A percentile compares a stretch with the other conserved stretches of the same genome.
phyloP scores from a whole-genome alignment of 2,329 filamentous ascomycete species.

The Hypoxylon sp. region DNA sequence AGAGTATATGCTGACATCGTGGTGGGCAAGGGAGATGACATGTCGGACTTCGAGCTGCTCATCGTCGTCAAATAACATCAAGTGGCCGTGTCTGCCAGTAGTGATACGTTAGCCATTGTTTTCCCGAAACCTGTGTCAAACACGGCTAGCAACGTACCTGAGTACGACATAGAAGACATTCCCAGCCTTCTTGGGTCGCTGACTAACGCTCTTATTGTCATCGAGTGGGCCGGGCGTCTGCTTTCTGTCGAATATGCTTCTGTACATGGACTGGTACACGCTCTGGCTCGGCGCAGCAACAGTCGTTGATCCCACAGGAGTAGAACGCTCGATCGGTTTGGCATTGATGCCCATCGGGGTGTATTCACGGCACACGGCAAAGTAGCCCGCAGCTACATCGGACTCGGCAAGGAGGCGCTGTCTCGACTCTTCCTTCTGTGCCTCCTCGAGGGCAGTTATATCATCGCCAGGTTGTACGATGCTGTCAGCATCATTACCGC shows the following conservation, averaged over 20 bases:
- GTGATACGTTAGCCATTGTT: constrained; percentile 32
- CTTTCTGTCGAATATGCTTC: constrained; percentile 92
- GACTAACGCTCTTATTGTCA: constrained; percentile 63
- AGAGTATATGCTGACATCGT: constrained; percentile 87
- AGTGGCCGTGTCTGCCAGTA: constrained; percentile 82
- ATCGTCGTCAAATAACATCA: constrained; percentile 97
- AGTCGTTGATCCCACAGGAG: constrained; percentile 81
- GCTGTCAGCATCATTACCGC: constrained; percentile 56
- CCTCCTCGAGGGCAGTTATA: constrained; percentile 72
- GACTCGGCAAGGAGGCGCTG: constrained; percentile 71
- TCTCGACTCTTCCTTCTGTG: constrained; percentile 74
- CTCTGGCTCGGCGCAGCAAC: constrained; percentile 87
- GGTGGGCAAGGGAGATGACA: constrained; percentile 92
- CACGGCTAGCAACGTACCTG: constrained; percentile 68
- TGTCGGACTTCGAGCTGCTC: constrained; percentile 96
- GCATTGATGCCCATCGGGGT: constrained; percentile 92
- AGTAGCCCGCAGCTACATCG: constrained; percentile 91
- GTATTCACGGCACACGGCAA: constrained; percentile 95
- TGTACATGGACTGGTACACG: constrained; percentile 98
- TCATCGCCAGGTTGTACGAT: constrained; percentile 76
- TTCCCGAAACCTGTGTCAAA: constrained; percentile 18
- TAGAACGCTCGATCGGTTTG: constrained; percentile 89
- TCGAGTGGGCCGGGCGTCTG: constrained; percentile 64
- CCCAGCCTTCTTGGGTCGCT: constrained; percentile 75
- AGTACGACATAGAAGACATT: constrained; percentile 96